Conservation (phyloP, 2,329 filamentous ascomycete genomes). For the Fusarium metavorans region DNA sequence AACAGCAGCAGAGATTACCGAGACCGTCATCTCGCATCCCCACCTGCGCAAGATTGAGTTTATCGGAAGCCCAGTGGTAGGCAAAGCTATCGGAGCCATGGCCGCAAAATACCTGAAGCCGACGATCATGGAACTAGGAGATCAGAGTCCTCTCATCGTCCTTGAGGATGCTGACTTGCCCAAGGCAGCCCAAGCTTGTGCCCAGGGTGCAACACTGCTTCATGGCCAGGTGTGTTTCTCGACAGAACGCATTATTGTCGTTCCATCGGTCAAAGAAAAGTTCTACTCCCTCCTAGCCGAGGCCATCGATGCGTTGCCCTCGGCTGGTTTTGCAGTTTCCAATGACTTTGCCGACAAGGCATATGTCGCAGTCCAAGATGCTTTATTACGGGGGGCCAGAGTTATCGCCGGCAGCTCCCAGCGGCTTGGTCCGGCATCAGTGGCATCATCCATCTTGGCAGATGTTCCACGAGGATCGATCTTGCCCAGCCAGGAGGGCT, state of each 20-base stretch:
- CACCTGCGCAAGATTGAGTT: neutral
- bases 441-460: neutral
- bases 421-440: neutral
- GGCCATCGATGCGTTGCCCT: neutral
- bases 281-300: neutral
- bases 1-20: neutral
- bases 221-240: neutral
- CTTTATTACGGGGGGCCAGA: neutral
- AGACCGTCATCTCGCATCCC: neutral
- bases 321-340: neutral
- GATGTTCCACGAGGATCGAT: neutral
- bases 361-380: neutral
- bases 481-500: neutral
- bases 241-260: neutral
- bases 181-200: neutral
- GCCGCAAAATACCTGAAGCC: neutral
- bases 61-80: neutral
- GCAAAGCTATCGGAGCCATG: neutral
- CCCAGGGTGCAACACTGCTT: neutral
- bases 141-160: neutral
- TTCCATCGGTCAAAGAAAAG: neutral
- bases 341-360: neutral
- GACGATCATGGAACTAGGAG: neutral
- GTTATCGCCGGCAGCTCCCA: neutral
- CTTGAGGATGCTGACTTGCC: neutral